Percentiles rank a stretch among this genome's conserved stretches.
These are phyloP conservation scores for Globisporangium nagaii DNA, from an alignment of 352 stramenopile species.

Conservation along the genomic window DNA sequence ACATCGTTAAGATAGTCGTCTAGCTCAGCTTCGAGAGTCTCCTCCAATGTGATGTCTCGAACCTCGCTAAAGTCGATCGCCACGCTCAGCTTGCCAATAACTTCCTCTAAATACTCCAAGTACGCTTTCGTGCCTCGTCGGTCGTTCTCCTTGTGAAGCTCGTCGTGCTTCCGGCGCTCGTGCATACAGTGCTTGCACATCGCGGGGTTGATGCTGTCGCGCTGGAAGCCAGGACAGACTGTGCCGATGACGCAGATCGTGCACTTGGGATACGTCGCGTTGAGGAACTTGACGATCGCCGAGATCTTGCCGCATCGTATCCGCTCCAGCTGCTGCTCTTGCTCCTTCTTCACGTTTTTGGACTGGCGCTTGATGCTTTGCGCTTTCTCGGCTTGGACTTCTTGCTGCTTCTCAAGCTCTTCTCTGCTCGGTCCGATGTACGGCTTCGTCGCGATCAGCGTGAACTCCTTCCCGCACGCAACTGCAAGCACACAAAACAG, in stretches of 20 bases:
- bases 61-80: conserved; percentile 46
- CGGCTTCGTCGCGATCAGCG: conserved; percentile 88
- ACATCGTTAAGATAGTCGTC: conserved; percentile 10
- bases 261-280: conserved; percentile 56
- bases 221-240: conserved; percentile 72
- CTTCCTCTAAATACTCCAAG: conserved; percentile 42
- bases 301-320: conserved; percentile 43
- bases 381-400: conserved; percentile 30
- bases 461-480: conserved; percentile 90
- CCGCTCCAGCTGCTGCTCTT: conserved; percentile 27
- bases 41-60: conserved; percentile 48
- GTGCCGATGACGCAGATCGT: conserved; percentile 56
- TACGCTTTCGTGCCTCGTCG: conserved; percentile 19
- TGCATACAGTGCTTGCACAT: conserved; percentile 79
- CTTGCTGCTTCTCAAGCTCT: conserved; percentile 40
- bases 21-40: conserved; percentile 49
- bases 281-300: conserved; percentile 41
- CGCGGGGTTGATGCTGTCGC: conserved; percentile 54
- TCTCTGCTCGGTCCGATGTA: conserved; percentile 87
- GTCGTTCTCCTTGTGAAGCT: conserved; percentile 31
- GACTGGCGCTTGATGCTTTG: conserved; percentile 47
- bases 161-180: conserved; percentile 59
- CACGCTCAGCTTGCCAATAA: conserved; percentile 48
- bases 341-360: conserved; percentile 38
- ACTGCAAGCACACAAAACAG: conserved; percentile 27